These are phyloP conservation scores for Triticum timopheevii DNA, from an alignment of 176 grass and related monocot genomes.

Conservation along the genomic window DNA sequence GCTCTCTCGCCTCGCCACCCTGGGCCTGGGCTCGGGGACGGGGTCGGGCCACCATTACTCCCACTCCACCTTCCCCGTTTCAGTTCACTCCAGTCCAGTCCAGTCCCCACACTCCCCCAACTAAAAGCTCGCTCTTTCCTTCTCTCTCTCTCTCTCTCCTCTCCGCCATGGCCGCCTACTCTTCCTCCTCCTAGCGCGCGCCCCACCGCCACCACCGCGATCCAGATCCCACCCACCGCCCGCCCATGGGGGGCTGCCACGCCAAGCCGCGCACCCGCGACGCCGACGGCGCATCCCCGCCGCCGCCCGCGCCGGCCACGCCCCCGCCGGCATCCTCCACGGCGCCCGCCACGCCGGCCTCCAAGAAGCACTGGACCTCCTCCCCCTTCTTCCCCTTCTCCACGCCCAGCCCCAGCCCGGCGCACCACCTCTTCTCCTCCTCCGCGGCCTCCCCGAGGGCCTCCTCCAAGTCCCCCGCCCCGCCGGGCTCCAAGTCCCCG, in stretches of 20 bases:
- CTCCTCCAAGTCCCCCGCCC: neutral
- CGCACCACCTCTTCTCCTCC: constrained; percentile 57
- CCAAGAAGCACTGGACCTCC: constrained; percentile 42
- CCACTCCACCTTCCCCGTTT: constrained; percentile 34
- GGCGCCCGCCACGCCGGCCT: neutral
- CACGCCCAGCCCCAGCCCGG: constrained; percentile 52
- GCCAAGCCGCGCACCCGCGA: constrained; percentile 56
- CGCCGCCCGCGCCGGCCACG: constrained; percentile 17
- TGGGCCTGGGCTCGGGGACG: no score
- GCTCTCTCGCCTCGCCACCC: neutral
- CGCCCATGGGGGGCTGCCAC: constrained; percentile 59
- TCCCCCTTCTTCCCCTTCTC: constrained; percentile 42
- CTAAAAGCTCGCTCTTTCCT: neutral
- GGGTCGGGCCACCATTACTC: constrained; percentile 25
- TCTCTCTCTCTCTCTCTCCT: neutral
- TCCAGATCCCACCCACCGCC: constrained; percentile 40
- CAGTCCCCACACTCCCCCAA: constrained; percentile 6
- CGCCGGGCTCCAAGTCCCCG: constrained; percentile 11
- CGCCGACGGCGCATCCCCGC: constrained; percentile 36
- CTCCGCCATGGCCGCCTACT: constrained; percentile 34
- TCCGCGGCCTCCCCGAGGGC: constrained; percentile 35
- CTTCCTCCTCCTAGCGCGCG: neutral
- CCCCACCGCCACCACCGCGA: neutral
- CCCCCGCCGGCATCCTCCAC: neutral
- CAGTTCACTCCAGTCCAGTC: constrained; percentile 34